Percentiles rank a stretch among this genome's conserved stretches.
phyloP scores from a whole-genome alignment of 352 stramenopile species.

The Globisporangium uncinulatum region DNA sequence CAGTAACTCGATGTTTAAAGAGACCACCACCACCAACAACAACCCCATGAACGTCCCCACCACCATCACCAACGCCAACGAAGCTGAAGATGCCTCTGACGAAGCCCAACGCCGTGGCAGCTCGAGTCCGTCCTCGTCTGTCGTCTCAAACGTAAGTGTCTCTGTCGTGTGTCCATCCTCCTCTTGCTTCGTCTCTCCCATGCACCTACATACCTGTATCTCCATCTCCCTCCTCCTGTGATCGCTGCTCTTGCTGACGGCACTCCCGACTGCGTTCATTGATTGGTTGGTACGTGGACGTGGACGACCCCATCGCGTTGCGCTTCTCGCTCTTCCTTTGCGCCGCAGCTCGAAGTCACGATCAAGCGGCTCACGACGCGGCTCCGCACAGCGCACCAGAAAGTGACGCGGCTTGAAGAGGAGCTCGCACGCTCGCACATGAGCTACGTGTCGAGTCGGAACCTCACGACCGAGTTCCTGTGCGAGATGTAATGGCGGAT shows the following conservation, averaged over 20 bases:
- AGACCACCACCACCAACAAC: conserved; percentile 3
- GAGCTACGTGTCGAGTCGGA: conserved; percentile 38
- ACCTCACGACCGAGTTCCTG: conserved; percentile 60
- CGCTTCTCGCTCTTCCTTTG: conserved; percentile 10
- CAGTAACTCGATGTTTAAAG: conserved; percentile 6
- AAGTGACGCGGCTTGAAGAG: conserved; percentile 47
- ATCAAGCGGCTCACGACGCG: conserved; percentile 47
- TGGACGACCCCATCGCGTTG: no score
- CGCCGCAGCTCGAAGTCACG: conserved; percentile 40
- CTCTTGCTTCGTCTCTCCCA: conserved; percentile 9
- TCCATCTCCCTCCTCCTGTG: conserved; percentile 5
- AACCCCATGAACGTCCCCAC: not conserved
- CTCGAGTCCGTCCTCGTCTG: conserved; percentile 7
- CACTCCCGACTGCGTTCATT: no score
- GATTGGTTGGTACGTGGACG: no score
- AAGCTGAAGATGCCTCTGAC: not conserved
- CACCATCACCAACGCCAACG: not conserved
- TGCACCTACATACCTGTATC: conserved; percentile 3
- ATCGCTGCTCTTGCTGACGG: no score
- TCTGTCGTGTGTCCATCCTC: not conserved
- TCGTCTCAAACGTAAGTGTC: conserved; percentile 20
- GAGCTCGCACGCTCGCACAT: conserved; percentile 46
- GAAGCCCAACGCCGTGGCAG: not conserved
- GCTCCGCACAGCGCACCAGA: conserved; percentile 47
- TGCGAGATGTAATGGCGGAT: conserved; percentile 48